Evolutionary conservation across 2,329 filamentous ascomycete genomes (phyloP).

Genomic region (Exophiala alcalophila): DNA sequence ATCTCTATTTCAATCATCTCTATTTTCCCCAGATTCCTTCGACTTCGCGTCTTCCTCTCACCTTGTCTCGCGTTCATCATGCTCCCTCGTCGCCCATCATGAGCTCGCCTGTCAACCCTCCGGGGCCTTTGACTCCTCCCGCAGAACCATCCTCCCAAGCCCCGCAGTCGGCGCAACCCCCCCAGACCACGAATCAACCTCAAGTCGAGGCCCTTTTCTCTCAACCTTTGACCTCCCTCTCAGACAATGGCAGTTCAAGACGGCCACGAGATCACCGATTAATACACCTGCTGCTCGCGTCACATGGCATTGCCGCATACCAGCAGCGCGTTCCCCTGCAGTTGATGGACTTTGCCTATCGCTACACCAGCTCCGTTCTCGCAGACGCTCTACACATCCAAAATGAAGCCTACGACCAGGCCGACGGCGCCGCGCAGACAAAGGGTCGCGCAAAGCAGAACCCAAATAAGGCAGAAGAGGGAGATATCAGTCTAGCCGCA

Average conservation of each 20-base stretch:
- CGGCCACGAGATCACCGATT: slow-evolving; percentile 51
- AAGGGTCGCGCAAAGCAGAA: slow-evolving; percentile 36
- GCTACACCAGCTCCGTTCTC: slow-evolving; percentile 53
- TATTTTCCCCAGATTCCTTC: slow-evolving; percentile 5
- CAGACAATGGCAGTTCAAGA: slow-evolving; percentile 47
- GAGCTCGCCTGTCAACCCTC: slow-evolving; percentile 27
- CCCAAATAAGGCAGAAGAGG: slow-evolving; percentile 43
- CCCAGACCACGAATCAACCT: slow-evolving; percentile 21
- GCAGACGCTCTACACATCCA: slow-evolving; percentile 53
- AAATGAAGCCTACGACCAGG: slow-evolving; percentile 48
- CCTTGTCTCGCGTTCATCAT: not conserved
- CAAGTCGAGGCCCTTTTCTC: slow-evolving; percentile 33
- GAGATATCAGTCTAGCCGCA: slow-evolving; percentile 55
- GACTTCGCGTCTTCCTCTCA: slow-evolving; percentile 1
- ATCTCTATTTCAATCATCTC: too few species aligned
- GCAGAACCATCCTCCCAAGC: slow-evolving; percentile 37
- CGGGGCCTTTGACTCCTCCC: slow-evolving; percentile 42
- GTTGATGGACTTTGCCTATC: slow-evolving; percentile 53
- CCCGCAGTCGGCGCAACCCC: slow-evolving; percentile 24
- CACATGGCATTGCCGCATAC: slow-evolving; percentile 49
- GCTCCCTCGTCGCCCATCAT: slow-evolving; percentile 4
- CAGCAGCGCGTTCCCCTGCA: slow-evolving; percentile 53
- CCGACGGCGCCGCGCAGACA: slow-evolving; percentile 36
- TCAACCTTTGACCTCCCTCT: slow-evolving; percentile 44
- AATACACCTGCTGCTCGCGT: slow-evolving; percentile 51